phyloP scores from a whole-genome alignment of 768 basidiomycete genomes.

The Lyophyllum atratum region DNA sequence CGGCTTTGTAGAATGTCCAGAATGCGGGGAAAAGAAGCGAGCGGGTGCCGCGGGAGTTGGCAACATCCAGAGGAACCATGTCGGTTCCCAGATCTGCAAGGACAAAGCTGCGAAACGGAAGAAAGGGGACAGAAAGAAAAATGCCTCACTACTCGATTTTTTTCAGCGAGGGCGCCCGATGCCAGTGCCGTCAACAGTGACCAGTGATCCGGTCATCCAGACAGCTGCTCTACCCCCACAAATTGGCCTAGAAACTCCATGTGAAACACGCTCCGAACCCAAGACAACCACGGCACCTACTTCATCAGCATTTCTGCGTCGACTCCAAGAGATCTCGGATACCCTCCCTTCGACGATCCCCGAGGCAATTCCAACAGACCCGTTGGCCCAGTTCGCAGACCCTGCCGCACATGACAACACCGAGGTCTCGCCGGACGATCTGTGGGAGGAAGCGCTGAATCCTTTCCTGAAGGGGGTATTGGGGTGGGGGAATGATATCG shows the following conservation, averaged over 20 bases:
- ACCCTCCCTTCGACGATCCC: too few relatives aligned
- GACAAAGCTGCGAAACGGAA: conserved; percentile 10
- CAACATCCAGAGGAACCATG: too few relatives aligned
- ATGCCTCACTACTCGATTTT: conserved; percentile 12
- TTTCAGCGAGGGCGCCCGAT: neutral
- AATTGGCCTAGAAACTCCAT: neutral
- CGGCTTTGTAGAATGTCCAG: too few relatives aligned
- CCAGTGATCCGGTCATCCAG: neutral
- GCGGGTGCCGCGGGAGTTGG: too few relatives aligned
- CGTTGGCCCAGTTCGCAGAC: conserved; percentile 13
- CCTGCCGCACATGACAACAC: conserved; percentile 8
- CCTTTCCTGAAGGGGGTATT: conserved; percentile 17
- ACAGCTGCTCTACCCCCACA: neutral
- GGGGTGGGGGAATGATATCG: conserved; percentile 12
- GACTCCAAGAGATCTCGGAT: conserved; percentile 7
- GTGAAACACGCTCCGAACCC: neutral
- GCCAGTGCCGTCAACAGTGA: neutral
- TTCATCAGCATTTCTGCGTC: conserved; percentile 1
- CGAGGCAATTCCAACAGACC: conserved; percentile 8
- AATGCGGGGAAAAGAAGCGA: too few relatives aligned
- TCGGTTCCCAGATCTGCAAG: too few relatives aligned
- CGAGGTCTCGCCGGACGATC: conserved; percentile 6
- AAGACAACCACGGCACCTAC: neutral
- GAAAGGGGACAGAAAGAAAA: too few relatives aligned
- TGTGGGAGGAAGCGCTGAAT: conserved; percentile 24